phyloP scores from a whole-genome alignment of 2,329 filamentous ascomycete genomes.

The Verticillium klebahnii region DNA sequence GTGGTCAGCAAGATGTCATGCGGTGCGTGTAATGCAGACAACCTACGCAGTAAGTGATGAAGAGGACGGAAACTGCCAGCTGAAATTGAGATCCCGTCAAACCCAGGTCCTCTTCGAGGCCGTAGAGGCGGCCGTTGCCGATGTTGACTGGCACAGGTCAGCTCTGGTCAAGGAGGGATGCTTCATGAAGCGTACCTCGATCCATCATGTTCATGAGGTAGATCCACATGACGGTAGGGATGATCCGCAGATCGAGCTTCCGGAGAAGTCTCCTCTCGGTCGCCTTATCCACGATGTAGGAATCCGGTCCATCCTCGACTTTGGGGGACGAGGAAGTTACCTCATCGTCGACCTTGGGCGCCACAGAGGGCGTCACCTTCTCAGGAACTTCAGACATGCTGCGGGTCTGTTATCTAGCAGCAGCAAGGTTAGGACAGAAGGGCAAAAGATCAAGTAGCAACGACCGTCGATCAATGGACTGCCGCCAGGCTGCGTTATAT shows the following conservation, averaged over 20 bases:
- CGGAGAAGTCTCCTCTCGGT: constrained; percentile 5
- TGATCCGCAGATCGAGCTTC: constrained; percentile 26
- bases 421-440: too few relatives aligned
- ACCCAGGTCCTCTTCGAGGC: constrained; percentile 53
- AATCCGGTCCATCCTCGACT: constrained; percentile 1
- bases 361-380: too few relatives aligned
- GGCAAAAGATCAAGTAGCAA: too few relatives aligned
- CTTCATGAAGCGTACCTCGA: constrained; percentile 17
- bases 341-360: too few relatives aligned
- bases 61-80: constrained; percentile 39
- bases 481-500: too few relatives aligned
- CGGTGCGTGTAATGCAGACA: too few relatives aligned
- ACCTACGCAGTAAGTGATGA: constrained; percentile 36
- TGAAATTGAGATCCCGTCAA: constrained; percentile 53
- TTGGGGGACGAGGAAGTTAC: constrained; percentile 6
- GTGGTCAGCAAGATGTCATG: background rate
- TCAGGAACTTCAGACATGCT: too few relatives aligned
- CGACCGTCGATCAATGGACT: too few relatives aligned
- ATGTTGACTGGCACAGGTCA: constrained; percentile 39
- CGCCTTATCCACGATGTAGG: constrained; percentile 3
- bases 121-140: constrained; percentile 43
- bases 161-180: background rate
- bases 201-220: constrained; percentile 31
- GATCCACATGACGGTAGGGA: constrained; percentile 25
- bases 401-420: too few relatives aligned